phyloP scores from a whole-genome alignment of 208 protist genomes.

The Herpetomonas muscarum region DNA sequence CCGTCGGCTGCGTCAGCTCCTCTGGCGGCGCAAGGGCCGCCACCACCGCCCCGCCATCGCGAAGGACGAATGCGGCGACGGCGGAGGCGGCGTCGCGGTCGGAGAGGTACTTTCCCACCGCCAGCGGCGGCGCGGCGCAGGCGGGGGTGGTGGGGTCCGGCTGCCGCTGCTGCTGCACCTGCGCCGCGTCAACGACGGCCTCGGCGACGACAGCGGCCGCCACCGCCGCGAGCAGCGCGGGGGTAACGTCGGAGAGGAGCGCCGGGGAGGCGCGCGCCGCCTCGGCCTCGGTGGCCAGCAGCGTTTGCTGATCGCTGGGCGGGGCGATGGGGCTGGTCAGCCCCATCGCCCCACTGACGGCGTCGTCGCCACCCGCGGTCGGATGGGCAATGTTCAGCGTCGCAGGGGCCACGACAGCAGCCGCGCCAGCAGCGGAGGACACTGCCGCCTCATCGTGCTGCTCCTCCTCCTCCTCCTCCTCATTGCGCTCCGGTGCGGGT shows the following conservation, averaged over 20 bases:
- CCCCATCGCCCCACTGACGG: too few relatives aligned
- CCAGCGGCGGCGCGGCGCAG: neutral
- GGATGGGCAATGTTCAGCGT: too few relatives aligned
- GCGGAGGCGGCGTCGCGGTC: neutral
- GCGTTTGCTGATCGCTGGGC: neutral
- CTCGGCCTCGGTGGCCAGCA: neutral
- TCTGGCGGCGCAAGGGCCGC: neutral
- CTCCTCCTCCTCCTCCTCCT: slow-evolving; percentile 3
- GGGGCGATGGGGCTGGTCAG: neutral
- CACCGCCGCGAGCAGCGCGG: neutral
- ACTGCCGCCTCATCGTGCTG: neutral
- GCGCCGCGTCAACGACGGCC: neutral
- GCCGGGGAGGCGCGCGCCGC: neutral
- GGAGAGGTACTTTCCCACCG: neutral
- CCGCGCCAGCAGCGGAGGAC: neutral
- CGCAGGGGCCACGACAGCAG: too few relatives aligned
- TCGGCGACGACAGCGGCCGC: neutral
- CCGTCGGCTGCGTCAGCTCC: neutral
- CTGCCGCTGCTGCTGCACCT: neutral
- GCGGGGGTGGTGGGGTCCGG: neutral
- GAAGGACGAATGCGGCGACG: neutral
- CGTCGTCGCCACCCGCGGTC: neutral
- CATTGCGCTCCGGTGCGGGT: neutral
- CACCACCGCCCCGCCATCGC: neutral
- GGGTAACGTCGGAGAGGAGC: neutral